Evolutionary conservation across 345 rosid genomes (phyloP), one percentile per base, ranked within the genome.

Genomic region (Gossypium sturtianum): DNA sequence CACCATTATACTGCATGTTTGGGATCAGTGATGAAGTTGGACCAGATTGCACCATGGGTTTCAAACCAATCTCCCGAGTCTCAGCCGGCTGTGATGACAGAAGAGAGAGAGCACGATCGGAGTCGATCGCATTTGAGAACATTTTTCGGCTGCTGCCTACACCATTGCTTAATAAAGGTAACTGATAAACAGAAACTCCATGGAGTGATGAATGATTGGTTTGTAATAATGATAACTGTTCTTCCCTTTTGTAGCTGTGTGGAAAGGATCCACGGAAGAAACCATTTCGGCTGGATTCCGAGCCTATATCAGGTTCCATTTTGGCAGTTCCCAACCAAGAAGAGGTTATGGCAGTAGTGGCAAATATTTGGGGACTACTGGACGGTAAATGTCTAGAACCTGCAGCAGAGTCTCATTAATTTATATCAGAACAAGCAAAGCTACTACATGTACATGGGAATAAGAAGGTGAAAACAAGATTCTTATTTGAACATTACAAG

Each of bases 41-140:
- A 79, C 74, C 77, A 72, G 82, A 77, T 49, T 82, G 87, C 80
- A 72, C 81, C 71, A 81, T 71, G 76, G 80, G 79, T 85, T 75
- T 77, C 72, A 82, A 65, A 71, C 82, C 84, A 58, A 82, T 76
- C 71, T 80, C 86, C 70, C 75, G 72, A 66, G 82, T 79, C 68
- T 76, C 79, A 45, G 87, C 52, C 8, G 80, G 83, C 5, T 82
- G 87, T 60, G 88, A 83, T 90, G 96, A 91, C 96, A 91, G 96
- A 91, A 91, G 96, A 91, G 93, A 89, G 93, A 82, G 90, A 91
- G 90, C 93, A 86, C 87, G 65, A 69, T 73, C 71, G 29, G 85
- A 74, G 75, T 78, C 34, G 49, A 84, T 43, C 19, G 80, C 81
- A 53, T 76, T 65, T 38, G 77, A 73, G 73, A 82, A 82, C 65